phyloP scores from a whole-genome alignment of 352 stramenopile genomes.

The Globisporangium camurandrum region DNA sequence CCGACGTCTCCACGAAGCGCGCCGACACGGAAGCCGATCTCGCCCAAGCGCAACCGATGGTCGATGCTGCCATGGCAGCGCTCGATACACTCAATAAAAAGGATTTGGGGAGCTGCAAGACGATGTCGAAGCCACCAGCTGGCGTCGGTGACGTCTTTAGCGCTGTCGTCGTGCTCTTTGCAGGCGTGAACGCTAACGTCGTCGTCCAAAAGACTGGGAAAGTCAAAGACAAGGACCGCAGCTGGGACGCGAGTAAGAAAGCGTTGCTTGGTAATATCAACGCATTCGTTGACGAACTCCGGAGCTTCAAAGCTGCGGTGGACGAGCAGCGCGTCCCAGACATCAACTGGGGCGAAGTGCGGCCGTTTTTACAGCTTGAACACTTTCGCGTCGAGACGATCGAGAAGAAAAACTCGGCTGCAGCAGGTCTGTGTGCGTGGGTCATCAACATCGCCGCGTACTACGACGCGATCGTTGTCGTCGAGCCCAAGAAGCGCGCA shows the following conservation, averaged over 20 bases:
- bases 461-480: slow-evolving; percentile 92
- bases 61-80: slow-evolving; percentile 84
- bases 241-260: slow-evolving; percentile 92
- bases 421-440: slow-evolving; percentile 70
- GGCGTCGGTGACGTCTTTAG: slow-evolving; percentile 86
- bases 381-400: slow-evolving; percentile 79
- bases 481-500: slow-evolving; percentile 89
- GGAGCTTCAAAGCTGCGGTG: slow-evolving; percentile 65
- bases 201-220: slow-evolving; percentile 91
- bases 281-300: slow-evolving; percentile 90
- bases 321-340: slow-evolving; percentile 64
- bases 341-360: slow-evolving; percentile 78
- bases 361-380: slow-evolving; percentile 66
- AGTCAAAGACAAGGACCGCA: slow-evolving; percentile 90
- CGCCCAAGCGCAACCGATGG: slow-evolving; percentile 63
- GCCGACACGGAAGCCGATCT: slow-evolving; percentile 73
- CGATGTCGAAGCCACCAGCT: slow-evolving; percentile 85
- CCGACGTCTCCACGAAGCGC: slow-evolving; percentile 89
- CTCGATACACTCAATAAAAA: slow-evolving; percentile 89
- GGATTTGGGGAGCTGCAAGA: slow-evolving; percentile 88
- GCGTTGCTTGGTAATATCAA: slow-evolving; percentile 89
- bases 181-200: slow-evolving; percentile 59
- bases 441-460: slow-evolving; percentile 92
- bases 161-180: slow-evolving; percentile 70
- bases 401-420: slow-evolving; percentile 79